Evolutionary conservation across 2,329 filamentous ascomycete genomes (phyloP), one percentile per base, ranked within the genome.

Genomic region (Colletotrichum lini): DNA sequence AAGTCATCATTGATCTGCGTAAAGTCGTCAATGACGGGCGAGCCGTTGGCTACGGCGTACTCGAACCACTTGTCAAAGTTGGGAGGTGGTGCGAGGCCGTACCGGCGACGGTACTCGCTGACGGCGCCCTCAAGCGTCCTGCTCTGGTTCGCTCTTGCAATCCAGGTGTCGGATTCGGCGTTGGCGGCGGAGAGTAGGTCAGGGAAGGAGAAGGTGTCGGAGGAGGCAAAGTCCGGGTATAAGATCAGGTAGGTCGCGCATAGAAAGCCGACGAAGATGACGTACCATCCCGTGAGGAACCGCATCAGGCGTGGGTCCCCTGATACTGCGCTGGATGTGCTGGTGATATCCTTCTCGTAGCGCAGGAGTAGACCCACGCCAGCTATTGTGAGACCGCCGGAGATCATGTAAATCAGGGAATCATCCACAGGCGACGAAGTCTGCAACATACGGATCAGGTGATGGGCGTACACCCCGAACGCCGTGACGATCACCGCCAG

Each of bases 51-150:
- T 70, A 85, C 87, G 8, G 93, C 93, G 77, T 93, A 95, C 44
- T 92, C 86, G 77, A 91, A 95, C 94, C 94, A 96, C 74, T 90
- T 90, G 77, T 95, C 93, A 75, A 96, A 96, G 73, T 92, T 88
- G 3, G 90, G 92, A 15, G 94, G 94, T 18, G 94, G 94, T 16
- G 93, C 87, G 12, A 89, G 87, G 76, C 93, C 72, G 70, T 87
- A 80, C 7, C 84, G 81, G 40, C 81, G 79, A 12, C 77, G 79
- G 73, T 87, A 87, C 73, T 85, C 84, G 2, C 75, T 72, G 1
- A 83, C 82, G 0, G 85, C 85, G 10, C 70, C 72, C 10, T 70
- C 62, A 4, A 79, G 56, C 1, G 68, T 75, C n/a, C 49, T 66
- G 50, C 77, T 78, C 2, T 40, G 35, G 35, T 66, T 53, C 13